A percentile compares a stretch with the other conserved stretches of the same genome.
phyloP scores from a whole-genome alignment of 306 rosid species.

The Dalbergia cochinchinensis region DNA sequence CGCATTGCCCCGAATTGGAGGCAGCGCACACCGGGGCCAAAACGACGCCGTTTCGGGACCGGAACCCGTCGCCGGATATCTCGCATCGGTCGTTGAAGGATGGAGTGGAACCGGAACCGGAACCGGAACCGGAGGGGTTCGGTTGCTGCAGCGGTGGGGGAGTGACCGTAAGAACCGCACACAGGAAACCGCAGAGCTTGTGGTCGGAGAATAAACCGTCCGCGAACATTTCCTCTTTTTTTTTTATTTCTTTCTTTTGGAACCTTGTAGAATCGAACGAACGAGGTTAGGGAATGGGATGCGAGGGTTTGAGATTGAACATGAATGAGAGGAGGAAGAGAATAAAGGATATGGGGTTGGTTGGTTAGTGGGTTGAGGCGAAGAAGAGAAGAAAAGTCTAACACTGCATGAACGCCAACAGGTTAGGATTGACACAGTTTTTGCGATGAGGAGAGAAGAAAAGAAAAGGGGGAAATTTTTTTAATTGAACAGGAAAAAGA shows the following conservation, averaged over 20 bases:
- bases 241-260: neutral
- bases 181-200: slow-evolving; percentile 87
- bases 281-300: slow-evolving; percentile 3
- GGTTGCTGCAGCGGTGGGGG: slow-evolving; percentile 19
- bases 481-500: neutral
- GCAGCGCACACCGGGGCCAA: slow-evolving; percentile 29
- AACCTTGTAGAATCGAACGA: neutral
- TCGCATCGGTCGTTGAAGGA: slow-evolving; percentile 55
- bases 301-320: neutral
- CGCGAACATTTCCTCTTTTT: slow-evolving; percentile 59
- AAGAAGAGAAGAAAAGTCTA: neutral
- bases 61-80: slow-evolving; percentile 53
- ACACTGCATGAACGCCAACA: slow-evolving; percentile 12
- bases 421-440: neutral
- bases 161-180: slow-evolving; percentile 63
- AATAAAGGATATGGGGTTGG: neutral
- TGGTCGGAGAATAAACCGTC: slow-evolving; percentile 52
- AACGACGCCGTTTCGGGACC: slow-evolving; percentile 57
- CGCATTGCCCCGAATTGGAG: neutral
- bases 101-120: neutral
- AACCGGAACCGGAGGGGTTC: neutral
- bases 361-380: neutral
- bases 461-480: too few relatives aligned
- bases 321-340: neutral
- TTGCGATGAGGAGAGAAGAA: neutral